A percentile compares a stretch with the other conserved stretches of the same genome.
Conservation (phyloP, 208 protist species). For the Vickermania spadyakhi region DNA sequence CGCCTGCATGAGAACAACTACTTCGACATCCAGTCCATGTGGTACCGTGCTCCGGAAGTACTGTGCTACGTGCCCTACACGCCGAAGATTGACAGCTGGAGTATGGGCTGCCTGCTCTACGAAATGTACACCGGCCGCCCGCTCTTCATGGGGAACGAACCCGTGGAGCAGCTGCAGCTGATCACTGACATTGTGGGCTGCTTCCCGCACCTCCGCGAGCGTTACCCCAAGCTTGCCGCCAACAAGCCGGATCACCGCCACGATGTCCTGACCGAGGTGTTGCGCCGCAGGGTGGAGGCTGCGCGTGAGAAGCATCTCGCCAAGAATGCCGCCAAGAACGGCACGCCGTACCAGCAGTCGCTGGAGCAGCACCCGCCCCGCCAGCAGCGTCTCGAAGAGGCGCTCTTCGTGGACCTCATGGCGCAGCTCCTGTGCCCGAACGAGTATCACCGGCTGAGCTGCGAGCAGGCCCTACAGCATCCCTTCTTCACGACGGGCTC, state of each 20-base stretch:
- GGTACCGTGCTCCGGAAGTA: slow-evolving; percentile 92
- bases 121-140: slow-evolving; percentile 89
- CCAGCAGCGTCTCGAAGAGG: slow-evolving; percentile 16
- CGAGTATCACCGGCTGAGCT: slow-evolving; percentile 38
- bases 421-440: slow-evolving; percentile 59
- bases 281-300: background rate
- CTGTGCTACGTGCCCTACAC: slow-evolving; percentile 87
- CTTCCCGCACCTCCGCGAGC: slow-evolving; percentile 42
- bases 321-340: slow-evolving; percentile 6
- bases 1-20: slow-evolving; percentile 93
- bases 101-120: slow-evolving; percentile 87
- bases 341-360: background rate
- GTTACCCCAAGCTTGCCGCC: slow-evolving; percentile 4
- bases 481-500: slow-evolving; percentile 29
- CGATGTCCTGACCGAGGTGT: background rate
- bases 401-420: slow-evolving; percentile 55
- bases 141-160: slow-evolving; percentile 89
- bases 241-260: background rate
- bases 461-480: slow-evolving; percentile 58
- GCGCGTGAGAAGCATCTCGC: background rate
- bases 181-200: slow-evolving; percentile 88
- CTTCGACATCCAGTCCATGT: slow-evolving; percentile 94
- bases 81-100: slow-evolving; percentile 89
- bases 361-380: too few species aligned
- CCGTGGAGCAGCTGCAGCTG: slow-evolving; percentile 80